These are phyloP conservation scores for Chaetoceros muelleri DNA, from an alignment of 108 stramenopile species.

Conservation along the genomic window DNA sequence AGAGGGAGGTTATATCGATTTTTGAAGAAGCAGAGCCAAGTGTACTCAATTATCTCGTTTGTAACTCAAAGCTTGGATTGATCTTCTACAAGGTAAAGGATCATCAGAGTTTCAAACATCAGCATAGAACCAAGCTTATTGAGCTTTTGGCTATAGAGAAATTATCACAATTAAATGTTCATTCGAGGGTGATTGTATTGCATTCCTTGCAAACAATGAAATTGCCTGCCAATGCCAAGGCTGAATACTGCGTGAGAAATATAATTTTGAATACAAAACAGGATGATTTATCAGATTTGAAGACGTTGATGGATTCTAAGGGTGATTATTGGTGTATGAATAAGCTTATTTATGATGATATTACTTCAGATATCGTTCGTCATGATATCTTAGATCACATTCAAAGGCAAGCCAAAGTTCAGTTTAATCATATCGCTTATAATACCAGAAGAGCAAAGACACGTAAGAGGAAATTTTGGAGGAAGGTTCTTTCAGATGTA, in stretches of 20 bases:
- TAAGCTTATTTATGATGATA: conserved; percentile 92
- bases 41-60: conserved; percentile 87
- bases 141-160: conserved; percentile 79
- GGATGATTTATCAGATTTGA: conserved; percentile 90
- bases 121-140: conserved; percentile 80
- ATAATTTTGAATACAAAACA: conserved; percentile 83
- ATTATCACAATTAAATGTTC: conserved; percentile 61
- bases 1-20: conserved; percentile 83
- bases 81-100: conserved; percentile 97
- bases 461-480: conserved; percentile 55
- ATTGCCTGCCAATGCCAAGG: conserved; percentile 69
- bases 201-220: conserved; percentile 76
- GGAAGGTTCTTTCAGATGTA: conserved; percentile 95
- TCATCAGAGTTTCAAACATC: conserved; percentile 70
- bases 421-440: conserved; percentile 72
- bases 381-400: conserved; percentile 90
- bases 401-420: conserved; percentile 85
- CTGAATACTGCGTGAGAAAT: conserved; percentile 90
- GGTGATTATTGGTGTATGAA: conserved; percentile 88
- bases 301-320: conserved; percentile 89
- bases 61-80: conserved; percentile 81
- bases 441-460: conserved; percentile 37
- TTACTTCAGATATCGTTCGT: conserved; percentile 73
- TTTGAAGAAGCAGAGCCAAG: conserved; percentile 87
- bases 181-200: conserved; percentile 63